These are phyloP conservation scores for Blastobotrys robertii DNA, from an alignment of 805 yeast species.

Conservation along the genomic window DNA sequence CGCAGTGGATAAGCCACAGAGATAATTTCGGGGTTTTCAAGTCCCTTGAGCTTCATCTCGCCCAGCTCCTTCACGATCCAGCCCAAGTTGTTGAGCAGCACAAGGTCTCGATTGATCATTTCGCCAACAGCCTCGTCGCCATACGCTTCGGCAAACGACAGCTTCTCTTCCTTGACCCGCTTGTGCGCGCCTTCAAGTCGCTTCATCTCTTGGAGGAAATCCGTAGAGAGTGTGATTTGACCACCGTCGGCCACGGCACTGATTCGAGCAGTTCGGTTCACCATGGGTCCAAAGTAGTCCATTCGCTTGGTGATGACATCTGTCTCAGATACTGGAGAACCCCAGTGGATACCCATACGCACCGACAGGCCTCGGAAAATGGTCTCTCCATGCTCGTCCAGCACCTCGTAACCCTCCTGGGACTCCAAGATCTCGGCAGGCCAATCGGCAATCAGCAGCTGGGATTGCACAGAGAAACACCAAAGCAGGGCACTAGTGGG, in stretches of 20 bases:
- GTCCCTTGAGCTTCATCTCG: constrained; percentile 82
- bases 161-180: constrained; percentile 21
- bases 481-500: constrained; percentile 84
- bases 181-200: constrained; percentile 30
- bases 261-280: constrained; percentile 86
- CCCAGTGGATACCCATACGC: constrained; percentile 99
- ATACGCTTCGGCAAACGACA: constrained; percentile 33
- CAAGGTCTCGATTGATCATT: constrained; percentile 55
- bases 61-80: constrained; percentile 64
- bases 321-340: constrained; percentile 89
- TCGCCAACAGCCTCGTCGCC: constrained; percentile 38
- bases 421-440: constrained; percentile 83
- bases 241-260: constrained; percentile 97
- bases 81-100: constrained; percentile 57
- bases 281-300: constrained; percentile 99
- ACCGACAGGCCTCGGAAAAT: constrained; percentile 87
- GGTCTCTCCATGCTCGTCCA: constrained; percentile 47
- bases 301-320: constrained; percentile 93
- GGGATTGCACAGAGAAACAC: constrained; percentile 90
- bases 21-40: constrained; percentile 84
- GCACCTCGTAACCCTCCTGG: constrained; percentile 72
- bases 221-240: constrained; percentile 81
- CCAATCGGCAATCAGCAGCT: constrained; percentile 82
- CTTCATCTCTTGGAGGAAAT: constrained; percentile 64
- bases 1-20: constrained; percentile 64